Base-by-base conservation (phyloP, 441 rosid genomes). In the Gossypium lobatum region DNA sequence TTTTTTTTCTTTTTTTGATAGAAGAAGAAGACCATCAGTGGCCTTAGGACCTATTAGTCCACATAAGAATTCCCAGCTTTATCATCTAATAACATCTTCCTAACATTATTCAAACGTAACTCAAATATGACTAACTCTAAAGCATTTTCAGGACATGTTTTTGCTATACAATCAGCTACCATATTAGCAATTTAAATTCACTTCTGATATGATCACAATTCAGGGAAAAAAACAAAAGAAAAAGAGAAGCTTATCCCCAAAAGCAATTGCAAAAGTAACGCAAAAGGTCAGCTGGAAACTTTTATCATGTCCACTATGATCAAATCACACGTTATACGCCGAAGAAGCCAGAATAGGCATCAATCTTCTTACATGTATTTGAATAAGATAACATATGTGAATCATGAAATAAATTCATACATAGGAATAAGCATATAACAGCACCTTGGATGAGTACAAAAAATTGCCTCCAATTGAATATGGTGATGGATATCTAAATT, bases 401-500 rank as follows among this genome's bases (percentile, higher is more conserved):
- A 67, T 8, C 28, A 25, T 7, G 53, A 25, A 11, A 16, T n/a
- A 26, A 25, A 25, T 67, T 50, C 45, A 60, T 16, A 16, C 2
- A 62, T 16, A 71, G 59, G 54, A 62, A 62, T 39, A 69, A 55
- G 77, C 73, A 57, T 9, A 45, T 64, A 74, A 79, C 11, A 71
- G 71, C 62, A 89, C 91, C 97, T 89, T 91, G 66, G 91, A 87
- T 69, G 83, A 77, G 59, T 85, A 83, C 53, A 77, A 61, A 69
- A 85, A 74, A 66, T 53, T 75, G 61, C 75, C 78, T 65, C 88
- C 79, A 57, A 73, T 65, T 74, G 83, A 75, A 80, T 65, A 76
- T 8, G 83, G 82, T 28, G 89, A 80, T 71, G 88, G 82, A 42
- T 88, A 83, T 77, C 39, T 75, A 28, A 78, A 78, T 61, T 81